A percentile compares a stretch with the other conserved stretches of the same genome.
Evolutionary conservation across 2,329 filamentous ascomycete species (phyloP).

Genomic region (Colletotrichum spinosum): DNA sequence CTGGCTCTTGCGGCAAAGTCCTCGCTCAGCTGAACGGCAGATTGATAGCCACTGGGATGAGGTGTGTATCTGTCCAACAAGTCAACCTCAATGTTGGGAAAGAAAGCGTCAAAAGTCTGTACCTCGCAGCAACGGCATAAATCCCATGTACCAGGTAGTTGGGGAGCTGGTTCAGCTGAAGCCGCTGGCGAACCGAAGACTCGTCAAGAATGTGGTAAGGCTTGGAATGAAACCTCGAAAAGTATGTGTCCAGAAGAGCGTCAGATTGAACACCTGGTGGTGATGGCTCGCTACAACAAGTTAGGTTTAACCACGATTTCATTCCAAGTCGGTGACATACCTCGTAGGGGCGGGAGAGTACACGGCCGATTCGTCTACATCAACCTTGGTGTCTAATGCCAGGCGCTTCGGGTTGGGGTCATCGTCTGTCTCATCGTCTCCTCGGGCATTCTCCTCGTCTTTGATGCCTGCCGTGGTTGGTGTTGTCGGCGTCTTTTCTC

Average conservation of each 20-base stretch:
- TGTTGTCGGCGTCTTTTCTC: slow-evolving; percentile 43
- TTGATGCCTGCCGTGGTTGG: slow-evolving; percentile 38
- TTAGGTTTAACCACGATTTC: neutral
- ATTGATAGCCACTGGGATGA: slow-evolving; percentile 74
- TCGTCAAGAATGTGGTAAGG: slow-evolving; percentile 87
- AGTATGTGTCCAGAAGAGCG: slow-evolving; percentile 81
- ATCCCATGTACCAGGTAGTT: slow-evolving; percentile 66
- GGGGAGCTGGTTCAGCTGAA: slow-evolving; percentile 76
- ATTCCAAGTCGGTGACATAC: slow-evolving; percentile 42
- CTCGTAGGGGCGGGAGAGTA: slow-evolving; percentile 56
- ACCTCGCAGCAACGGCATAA: slow-evolving; percentile 73
- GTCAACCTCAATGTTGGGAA: slow-evolving; percentile 36
- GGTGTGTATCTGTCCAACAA: slow-evolving; percentile 71
- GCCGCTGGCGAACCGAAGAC: slow-evolving; percentile 75
- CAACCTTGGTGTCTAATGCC: slow-evolving; percentile 50
- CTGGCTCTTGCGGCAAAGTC: slow-evolving; percentile 79
- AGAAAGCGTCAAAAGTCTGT: slow-evolving; percentile 38
- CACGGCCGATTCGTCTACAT: slow-evolving; percentile 51
- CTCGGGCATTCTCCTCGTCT: slow-evolving; percentile 42
- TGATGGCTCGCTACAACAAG: slow-evolving; percentile 56
- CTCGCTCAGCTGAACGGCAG: slow-evolving; percentile 75
- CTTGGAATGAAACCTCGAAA: slow-evolving; percentile 82
- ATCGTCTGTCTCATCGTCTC: slow-evolving; percentile 43
- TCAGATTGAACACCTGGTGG: slow-evolving; percentile 65
- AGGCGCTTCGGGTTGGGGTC: slow-evolving; percentile 56